These are phyloP conservation scores for Podaxis sp. DNA, from an alignment of 768 basidiomycete species.

Conservation along the genomic window DNA sequence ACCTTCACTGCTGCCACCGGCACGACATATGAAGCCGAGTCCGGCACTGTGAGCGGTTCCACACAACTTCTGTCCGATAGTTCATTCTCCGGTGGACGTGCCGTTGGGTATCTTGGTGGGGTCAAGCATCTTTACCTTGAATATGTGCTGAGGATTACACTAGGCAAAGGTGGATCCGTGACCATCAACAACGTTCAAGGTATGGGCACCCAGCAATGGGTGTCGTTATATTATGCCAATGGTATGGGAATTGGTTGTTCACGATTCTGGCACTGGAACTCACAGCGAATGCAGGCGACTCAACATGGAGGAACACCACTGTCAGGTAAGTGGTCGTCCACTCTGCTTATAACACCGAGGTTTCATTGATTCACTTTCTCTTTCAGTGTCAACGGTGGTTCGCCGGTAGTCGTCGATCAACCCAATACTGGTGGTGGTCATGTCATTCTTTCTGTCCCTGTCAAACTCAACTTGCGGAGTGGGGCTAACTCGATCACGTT, in stretches of 20 bases:
- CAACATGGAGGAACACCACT: slow-evolving; percentile 57
- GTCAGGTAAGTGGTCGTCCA: slow-evolving; percentile 39
- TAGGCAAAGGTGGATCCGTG: slow-evolving; percentile 57
- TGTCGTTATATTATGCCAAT: slow-evolving; percentile 60
- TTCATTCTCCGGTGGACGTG: slow-evolving; percentile 51
- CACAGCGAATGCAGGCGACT: slow-evolving; percentile 36
- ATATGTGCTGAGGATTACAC: background rate
- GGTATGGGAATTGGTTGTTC: slow-evolving; percentile 24
- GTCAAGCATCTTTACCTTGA: background rate
- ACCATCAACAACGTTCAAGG: slow-evolving; percentile 57
- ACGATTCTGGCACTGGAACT: background rate
- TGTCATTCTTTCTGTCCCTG: slow-evolving; percentile 54
- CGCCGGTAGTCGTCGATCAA: slow-evolving; percentile 51
- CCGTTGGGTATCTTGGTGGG: slow-evolving; percentile 55
- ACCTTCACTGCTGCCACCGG: slow-evolving; percentile 50
- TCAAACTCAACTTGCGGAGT: slow-evolving; percentile 45
- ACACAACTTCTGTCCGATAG: slow-evolving; percentile 40
- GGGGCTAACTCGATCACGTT: slow-evolving; percentile 54
- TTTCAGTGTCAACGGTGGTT: slow-evolving; percentile 55
- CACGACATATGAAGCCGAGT: slow-evolving; percentile 56
- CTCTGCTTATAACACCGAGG: background rate
- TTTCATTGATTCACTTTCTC: background rate
- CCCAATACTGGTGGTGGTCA: slow-evolving; percentile 55
- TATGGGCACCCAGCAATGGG: slow-evolving; percentile 53
- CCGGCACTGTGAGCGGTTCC: slow-evolving; percentile 45